A percentile compares a stretch with the other conserved stretches of the same genome.
Conservation (phyloP, 768 basidiomycete species). For the Lactarius tabidus region DNA sequence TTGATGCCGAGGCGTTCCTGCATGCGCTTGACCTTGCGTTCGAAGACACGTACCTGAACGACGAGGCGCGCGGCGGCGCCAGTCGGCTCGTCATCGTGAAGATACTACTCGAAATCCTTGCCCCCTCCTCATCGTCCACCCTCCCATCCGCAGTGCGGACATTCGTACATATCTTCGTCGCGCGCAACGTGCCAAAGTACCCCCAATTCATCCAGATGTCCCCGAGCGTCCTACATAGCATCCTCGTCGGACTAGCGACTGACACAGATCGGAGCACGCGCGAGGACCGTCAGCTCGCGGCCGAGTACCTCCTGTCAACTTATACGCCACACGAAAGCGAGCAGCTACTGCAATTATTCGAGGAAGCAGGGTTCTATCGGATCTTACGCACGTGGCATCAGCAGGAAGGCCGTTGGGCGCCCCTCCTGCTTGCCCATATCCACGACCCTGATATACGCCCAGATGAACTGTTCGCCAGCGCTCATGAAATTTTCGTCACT, state of each 20-base stretch:
- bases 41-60: slow-evolving; percentile 88
- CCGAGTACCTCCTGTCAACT: slow-evolving; percentile 87
- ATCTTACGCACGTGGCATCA: slow-evolving; percentile 81
- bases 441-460: slow-evolving; percentile 62
- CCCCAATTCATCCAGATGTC: slow-evolving; percentile 67
- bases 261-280: slow-evolving; percentile 73
- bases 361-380: slow-evolving; percentile 83
- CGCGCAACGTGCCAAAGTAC: slow-evolving; percentile 96
- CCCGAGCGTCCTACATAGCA: slow-evolving; percentile 62
- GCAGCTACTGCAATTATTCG: slow-evolving; percentile 63
- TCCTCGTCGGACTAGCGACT: slow-evolving; percentile 73
- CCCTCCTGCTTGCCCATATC: slow-evolving; percentile 68
- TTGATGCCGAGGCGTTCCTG: slow-evolving; percentile 91
- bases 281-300: slow-evolving; percentile 93
- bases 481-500: slow-evolving; percentile 56
- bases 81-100: slow-evolving; percentile 80
- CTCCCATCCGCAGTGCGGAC: slow-evolving; percentile 63
- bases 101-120: slow-evolving; percentile 74
- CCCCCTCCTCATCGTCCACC: slow-evolving; percentile 38
- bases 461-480: slow-evolving; percentile 58
- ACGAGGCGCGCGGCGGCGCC: slow-evolving; percentile 51
- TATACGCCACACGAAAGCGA: slow-evolving; percentile 84
- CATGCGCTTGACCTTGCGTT: slow-evolving; percentile 93
- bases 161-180: slow-evolving; percentile 92
- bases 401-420: slow-evolving; percentile 71